Evolutionary conservation across 169 alveolate species (phyloP), one percentile per base, ranked within the genome.

Genomic region (Plasmodium blacklocki): DNA sequence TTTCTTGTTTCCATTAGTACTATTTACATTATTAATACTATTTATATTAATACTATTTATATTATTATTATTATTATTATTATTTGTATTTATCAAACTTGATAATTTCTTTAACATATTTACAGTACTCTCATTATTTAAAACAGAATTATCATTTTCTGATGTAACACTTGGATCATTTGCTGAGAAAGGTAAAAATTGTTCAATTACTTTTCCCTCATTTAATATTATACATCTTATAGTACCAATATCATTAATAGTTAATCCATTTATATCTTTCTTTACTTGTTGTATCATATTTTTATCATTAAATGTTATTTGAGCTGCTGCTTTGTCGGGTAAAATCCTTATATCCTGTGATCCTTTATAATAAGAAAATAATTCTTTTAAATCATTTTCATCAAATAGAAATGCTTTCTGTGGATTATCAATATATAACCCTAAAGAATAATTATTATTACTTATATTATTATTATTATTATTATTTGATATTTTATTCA

Each of bases 281-380:
- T 64, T 83, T 47, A 83, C 85, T 29, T 83, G 91, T 73, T 83
- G 91, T 54, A 83, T 83, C 91, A 83, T 83, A 70, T 83, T 83
- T n/a, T 43, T 66, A 43, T 83, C 91, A 32, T 83, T 56, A 83
- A 83, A 83, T 18, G 86, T 83, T 54, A 83, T 83, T 63, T 83
- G 91, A n/a, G 91, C 91, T 43, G 91, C 91, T 71, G 91, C 91
- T 50, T 59, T 83, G 18, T 83, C 85, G 8, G 29, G 32, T 71
- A 83, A 60, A 5, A 83, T 83, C 39, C 91, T 67, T 70, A 83
- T 83, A 68, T 14, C 58, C 45, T 70, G 56, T 45, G 91, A 86
- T n/a, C 91, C 91, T 23, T 83, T 83, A 52, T 83, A 83, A 68
- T 83, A 63, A 68, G 91, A 68, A 83, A 83, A 83, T 39, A 83